Conservation (phyloP, 108 stramenopile genomes). For the Skeletonema menzelii region DNA sequence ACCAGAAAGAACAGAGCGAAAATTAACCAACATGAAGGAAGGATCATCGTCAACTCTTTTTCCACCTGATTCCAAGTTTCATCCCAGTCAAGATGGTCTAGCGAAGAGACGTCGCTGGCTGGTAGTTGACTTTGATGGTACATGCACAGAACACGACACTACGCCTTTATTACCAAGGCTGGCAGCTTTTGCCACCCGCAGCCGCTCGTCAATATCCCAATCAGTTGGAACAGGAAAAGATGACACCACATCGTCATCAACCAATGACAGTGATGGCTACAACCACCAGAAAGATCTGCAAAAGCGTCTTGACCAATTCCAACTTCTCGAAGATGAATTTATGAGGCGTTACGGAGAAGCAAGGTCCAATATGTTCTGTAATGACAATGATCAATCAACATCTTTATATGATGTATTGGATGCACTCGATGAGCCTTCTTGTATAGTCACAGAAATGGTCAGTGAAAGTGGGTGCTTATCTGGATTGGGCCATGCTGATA, state of each 20-base stretch:
- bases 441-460: constrained; percentile 52
- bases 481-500: constrained; percentile 44
- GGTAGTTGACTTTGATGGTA: constrained; percentile 63
- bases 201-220: constrained; percentile 22
- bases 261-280: background rate
- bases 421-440: constrained; percentile 54
- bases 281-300: constrained; percentile 38
- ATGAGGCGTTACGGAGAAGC: constrained; percentile 34
- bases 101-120: constrained; percentile 36
- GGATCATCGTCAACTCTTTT: constrained; percentile 3
- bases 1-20: background rate
- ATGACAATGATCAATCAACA: background rate
- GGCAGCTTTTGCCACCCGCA: constrained; percentile 38
- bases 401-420: constrained; percentile 45
- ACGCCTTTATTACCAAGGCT: constrained; percentile 53
- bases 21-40: background rate
- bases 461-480: constrained; percentile 42
- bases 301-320: constrained; percentile 33
- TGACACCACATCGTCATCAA: background rate
- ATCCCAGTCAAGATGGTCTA: constrained; percentile 13
- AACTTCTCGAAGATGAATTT: constrained; percentile 47
- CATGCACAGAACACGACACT: constrained; percentile 49
- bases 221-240: background rate
- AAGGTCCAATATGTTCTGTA: constrained; percentile 12
- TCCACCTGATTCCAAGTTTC: constrained; percentile 18